Percentiles rank a stretch among this genome's conserved stretches.
phyloP scores from a whole-genome alignment of 2,329 filamentous ascomycete genomes.

The Cytospora mali region DNA sequence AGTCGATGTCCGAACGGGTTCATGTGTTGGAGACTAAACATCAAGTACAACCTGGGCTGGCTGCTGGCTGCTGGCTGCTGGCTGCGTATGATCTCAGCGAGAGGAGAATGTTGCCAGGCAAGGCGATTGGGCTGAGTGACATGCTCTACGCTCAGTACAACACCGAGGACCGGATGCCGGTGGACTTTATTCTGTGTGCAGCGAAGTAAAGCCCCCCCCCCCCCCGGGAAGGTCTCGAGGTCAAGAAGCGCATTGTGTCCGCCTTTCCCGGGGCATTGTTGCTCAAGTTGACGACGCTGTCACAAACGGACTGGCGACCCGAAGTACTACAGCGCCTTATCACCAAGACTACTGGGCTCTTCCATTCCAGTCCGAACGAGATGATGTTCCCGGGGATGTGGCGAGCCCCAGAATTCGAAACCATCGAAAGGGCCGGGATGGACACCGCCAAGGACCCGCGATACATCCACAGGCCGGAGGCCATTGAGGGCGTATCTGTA shows the following conservation, averaged over 20 bases:
- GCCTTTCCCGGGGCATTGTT: slow-evolving; percentile 65
- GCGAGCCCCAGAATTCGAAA: too few relatives aligned
- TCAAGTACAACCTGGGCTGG: slow-evolving; percentile 48
- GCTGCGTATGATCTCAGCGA: slow-evolving; percentile 36
- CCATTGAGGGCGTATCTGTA: slow-evolving; percentile 48
- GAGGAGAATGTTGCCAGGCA: slow-evolving; percentile 43
- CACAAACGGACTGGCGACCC: slow-evolving; percentile 71
- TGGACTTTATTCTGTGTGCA: slow-evolving; percentile 51
- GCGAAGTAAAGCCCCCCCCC: slow-evolving; percentile 42
- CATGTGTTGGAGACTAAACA: slow-evolving; percentile 51
- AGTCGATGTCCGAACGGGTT: slow-evolving; percentile 36
- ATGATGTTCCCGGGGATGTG: slow-evolving; percentile 74
- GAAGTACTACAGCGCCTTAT: slow-evolving; percentile 75
- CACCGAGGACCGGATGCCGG: slow-evolving; percentile 49
- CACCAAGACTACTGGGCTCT: slow-evolving; percentile 65
- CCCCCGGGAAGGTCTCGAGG: slow-evolving; percentile 38
- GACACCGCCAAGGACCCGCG: slow-evolving; percentile 54
- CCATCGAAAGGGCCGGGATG: too few relatives aligned
- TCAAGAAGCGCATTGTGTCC: slow-evolving; percentile 45
- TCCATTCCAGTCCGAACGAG: slow-evolving; percentile 65
- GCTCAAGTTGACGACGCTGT: slow-evolving; percentile 72
- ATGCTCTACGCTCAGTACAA: slow-evolving; percentile 50
- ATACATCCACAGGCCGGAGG: slow-evolving; percentile 48
- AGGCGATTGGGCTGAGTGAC: slow-evolving; percentile 50
- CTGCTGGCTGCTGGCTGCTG: slow-evolving; percentile 43